Evolutionary conservation across 768 basidiomycete species (phyloP), one percentile per base, ranked within the genome.

Genomic region (Serendipita sp.): DNA sequence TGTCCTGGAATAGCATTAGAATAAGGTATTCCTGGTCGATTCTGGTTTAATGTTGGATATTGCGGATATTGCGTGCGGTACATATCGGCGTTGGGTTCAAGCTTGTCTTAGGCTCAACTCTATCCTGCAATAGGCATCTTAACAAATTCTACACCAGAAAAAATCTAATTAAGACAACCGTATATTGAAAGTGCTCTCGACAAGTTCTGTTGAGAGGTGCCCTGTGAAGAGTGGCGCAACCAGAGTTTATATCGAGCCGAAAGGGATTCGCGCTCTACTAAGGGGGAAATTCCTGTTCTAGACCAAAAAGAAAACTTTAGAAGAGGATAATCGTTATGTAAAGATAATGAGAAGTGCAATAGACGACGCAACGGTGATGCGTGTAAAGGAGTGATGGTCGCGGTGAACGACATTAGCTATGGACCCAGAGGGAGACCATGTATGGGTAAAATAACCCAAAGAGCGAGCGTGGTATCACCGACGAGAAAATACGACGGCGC

Each of bases 51-150:
- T 28, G 56, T n/a, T 37, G 56, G 56, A 60, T 60, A 60, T 60
- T 60, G 56, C 56, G 56, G 34, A 60, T 24, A 60, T 60, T 60
- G 56, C 16, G 56, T 60, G 28, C 56, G 56, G 37, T 60, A 60
- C 56, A 60, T 60, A 24, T 41, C 16, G 56, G 34, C 37, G 48
- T 60, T 35, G 37, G 56, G 56, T 60, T 38, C 56, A 60, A 60
- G 48, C 48, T 51, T 51, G 48, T 5, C 41, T 51, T 18, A 51
- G 18, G 8, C 48, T 18, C 48, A 51, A 51, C 30, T 51, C 48
- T 51, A 41, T 7, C 41, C 41, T 13, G 13, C 41, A 41, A 41
- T 41, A 41, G 41, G 41, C 41, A 41, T 41, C 41, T 41, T 13
- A 41, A 5, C 5, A 41, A 41, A 13, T 5, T 41, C 41, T 7